Base-by-base conservation (phyloP, 2,329 filamentous ascomycete species). In the Moelleriella libera region DNA sequence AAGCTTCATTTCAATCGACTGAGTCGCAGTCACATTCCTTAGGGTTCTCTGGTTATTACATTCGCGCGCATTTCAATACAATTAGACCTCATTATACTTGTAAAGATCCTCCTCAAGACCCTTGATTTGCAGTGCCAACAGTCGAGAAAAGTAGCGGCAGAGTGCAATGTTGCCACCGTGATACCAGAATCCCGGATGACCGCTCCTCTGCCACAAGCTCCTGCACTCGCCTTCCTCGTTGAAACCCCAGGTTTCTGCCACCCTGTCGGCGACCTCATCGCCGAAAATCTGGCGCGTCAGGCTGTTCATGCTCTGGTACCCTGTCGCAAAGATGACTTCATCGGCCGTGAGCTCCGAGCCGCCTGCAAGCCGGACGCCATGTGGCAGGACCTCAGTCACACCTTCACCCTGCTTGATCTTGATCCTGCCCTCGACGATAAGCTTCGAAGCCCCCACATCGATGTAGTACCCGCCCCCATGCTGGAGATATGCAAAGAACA, bases 381-480 rank as follows among this genome's bases (percentile, higher is more conserved):
- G 55, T 0, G 69, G 63, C 0, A 72, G 65, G 2, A 83, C 70
- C 28, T 67, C 62, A 2, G 62, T 56, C 11, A 83, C 74, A 9
- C 77, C 74, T 5, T 73, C 71, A 1, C 74, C 76, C 41, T 77
- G 73, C 57, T 76, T 76, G 30, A 85, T 65, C 53, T 76, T 77
- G 58, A 85, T 77, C 56, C 76, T 78, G 1, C 80, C 79, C 10
- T 82, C 75, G 2, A 68, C 67, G 49, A 85, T 82, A 29, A 84
- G 68, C 55, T 75, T 62, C 0, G 74, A 76, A 0, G 73, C 76
- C 0, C 82, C 82, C 1, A 83, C 79, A 50, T 85, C 78, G 51
- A 85, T 81, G 61, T 85, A 85, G 57, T 84, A 85, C 0, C 82
- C 81, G 0, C 82, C 82, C 1, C 80, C 80, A 2, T 76, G 71